Conservation (phyloP, 495 filamentous ascomycete genomes). For the Terfezia boudieri region DNA sequence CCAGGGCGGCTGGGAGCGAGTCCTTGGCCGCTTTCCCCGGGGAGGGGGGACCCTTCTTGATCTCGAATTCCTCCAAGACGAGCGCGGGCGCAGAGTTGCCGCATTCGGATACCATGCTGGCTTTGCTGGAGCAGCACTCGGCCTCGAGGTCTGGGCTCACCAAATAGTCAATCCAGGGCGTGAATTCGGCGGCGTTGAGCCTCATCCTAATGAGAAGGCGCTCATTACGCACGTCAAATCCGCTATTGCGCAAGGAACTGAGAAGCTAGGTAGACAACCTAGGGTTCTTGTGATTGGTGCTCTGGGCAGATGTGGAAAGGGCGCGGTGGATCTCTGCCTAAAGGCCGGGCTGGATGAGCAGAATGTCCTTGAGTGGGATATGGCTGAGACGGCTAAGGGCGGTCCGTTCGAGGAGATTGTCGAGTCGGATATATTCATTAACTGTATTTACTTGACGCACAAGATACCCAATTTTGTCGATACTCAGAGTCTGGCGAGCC, state of each 20-base stretch:
- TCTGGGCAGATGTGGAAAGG: conserved; percentile 66
- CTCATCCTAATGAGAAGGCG: conserved; percentile 54
- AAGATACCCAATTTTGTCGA: conserved; percentile 56
- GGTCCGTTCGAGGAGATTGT: conserved; percentile 80
- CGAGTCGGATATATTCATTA: conserved; percentile 61
- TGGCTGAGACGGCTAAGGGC: conserved; percentile 63
- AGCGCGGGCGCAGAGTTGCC: conserved; percentile 56
- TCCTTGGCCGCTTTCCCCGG: conserved; percentile 57
- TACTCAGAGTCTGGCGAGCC: conserved; percentile 38
- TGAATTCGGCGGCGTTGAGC: conserved; percentile 42
- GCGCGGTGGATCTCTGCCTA: conserved; percentile 58
- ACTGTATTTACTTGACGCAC: conserved; percentile 68
- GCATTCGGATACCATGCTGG: conserved; percentile 59
- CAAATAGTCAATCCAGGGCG: conserved; percentile 47
- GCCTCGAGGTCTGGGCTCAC: conserved; percentile 74
- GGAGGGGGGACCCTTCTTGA: conserved; percentile 73
- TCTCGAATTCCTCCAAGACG: conserved; percentile 76
- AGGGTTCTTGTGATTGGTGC: conserved; percentile 40
- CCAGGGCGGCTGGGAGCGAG: conserved; percentile 65
- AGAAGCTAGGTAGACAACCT: conserved; percentile 26
- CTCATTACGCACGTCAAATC: conserved; percentile 54
- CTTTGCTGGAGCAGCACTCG: conserved; percentile 61
- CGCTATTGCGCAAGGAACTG: conserved; percentile 31
- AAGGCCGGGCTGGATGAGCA: conserved; percentile 51
- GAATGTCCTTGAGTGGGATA: conserved; percentile 75